phyloP scores from a whole-genome alignment of 371 early-diverging fungal species.

The Mycotypha africana region DNA sequence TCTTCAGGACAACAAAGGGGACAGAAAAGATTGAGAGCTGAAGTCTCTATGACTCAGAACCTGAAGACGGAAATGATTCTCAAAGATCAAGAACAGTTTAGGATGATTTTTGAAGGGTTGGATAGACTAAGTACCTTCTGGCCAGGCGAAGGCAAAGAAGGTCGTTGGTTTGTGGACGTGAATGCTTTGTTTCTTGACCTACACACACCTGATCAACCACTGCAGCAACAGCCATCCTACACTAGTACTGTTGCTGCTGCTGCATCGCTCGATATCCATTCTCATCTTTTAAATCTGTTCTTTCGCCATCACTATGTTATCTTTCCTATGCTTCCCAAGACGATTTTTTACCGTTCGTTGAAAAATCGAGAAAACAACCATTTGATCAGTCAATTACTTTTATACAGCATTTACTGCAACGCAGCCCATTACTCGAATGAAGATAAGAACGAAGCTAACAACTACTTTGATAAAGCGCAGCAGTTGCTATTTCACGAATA shows the following conservation, averaged over 20 bases:
- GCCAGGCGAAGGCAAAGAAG: constrained; percentile 24
- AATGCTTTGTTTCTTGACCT: constrained; percentile 5
- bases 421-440: constrained; percentile 20
- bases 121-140: constrained; percentile 14
- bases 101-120: constrained; percentile 2
- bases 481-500: constrained; percentile 5
- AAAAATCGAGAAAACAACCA: constrained; percentile 20
- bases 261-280: neutral
- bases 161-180: constrained; percentile 18
- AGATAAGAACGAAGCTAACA: constrained; percentile 10
- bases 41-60: too few relatives aligned
- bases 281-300: constrained; percentile 11
- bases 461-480: constrained; percentile 21
- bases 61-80: too few relatives aligned
- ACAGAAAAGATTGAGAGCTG: too few relatives aligned
- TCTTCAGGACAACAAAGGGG: too few relatives aligned
- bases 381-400: constrained; percentile 16
- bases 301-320: constrained; percentile 20
- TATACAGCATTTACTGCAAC: constrained; percentile 24
- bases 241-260: too few relatives aligned
- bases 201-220: neutral
- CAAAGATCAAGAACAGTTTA: neutral
- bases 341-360: constrained; percentile 21
- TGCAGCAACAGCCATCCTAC: neutral
- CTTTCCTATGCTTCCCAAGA: constrained; percentile 26